Evolutionary conservation across 305 asterid species (phyloP).

Genomic region (Caryopteris hybrid): DNA sequence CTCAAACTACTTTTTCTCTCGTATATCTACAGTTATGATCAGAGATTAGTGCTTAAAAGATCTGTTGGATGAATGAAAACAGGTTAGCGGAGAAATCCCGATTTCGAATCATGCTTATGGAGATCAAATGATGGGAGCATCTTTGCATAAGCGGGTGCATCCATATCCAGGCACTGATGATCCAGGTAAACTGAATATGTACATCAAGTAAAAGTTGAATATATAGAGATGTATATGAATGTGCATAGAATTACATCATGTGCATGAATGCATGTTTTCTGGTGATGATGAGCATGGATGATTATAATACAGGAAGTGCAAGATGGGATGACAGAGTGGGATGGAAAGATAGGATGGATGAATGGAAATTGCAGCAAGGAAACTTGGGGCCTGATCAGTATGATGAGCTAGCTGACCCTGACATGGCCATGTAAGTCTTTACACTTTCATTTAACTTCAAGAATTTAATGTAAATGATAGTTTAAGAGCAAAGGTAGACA

Average conservation of each 20-base stretch:
- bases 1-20: background rate
- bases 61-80: conserved; percentile 2
- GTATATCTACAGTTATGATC: background rate
- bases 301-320: conserved; percentile 66
- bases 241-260: no score
- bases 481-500: background rate
- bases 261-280: background rate
- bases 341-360: conserved; percentile 94
- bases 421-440: conserved; percentile 65
- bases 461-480: background rate
- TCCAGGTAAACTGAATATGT: conserved; percentile 39
- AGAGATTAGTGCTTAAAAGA: background rate
- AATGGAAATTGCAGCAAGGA: conserved; percentile 93
- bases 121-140: conserved; percentile 60
- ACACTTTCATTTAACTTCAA: background rate
- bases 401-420: conserved; percentile 68
- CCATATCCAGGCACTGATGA: conserved; percentile 74
- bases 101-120: conserved; percentile 63
- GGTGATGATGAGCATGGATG: no score
- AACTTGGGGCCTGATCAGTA: conserved; percentile 51
- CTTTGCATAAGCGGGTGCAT: conserved; percentile 86
- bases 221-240: background rate
- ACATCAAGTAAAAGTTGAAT: background rate
- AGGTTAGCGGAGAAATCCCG: conserved; percentile 93
- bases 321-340: conserved; percentile 86